Conservation (phyloP, 768 basidiomycete genomes). For the Suillus weaverae region DNA sequence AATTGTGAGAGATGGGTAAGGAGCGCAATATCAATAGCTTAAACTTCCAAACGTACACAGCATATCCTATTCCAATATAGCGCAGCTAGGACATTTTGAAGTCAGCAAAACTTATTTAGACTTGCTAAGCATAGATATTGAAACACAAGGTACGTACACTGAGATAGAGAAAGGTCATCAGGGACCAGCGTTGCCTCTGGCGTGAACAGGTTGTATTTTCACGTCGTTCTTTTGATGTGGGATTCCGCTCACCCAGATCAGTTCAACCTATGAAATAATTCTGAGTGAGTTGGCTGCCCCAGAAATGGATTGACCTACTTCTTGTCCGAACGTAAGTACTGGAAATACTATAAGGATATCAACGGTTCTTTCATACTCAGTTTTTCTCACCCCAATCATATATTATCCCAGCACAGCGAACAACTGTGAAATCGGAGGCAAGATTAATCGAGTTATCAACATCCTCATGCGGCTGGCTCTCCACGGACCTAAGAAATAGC, state of each 20-base stretch:
- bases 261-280: background rate
- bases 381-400: too few species aligned
- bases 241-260: background rate
- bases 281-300: background rate
- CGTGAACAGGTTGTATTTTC: background rate
- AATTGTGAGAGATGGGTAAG: background rate
- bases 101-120: background rate
- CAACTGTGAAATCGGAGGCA: background rate
- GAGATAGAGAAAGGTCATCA: background rate
- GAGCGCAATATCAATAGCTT: background rate
- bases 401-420: background rate
- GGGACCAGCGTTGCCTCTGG: background rate
- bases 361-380: too few species aligned
- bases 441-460: background rate
- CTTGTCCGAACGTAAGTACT: too few species aligned
- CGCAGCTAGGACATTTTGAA: background rate
- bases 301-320: background rate
- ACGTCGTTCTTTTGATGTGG: background rate
- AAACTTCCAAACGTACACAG: too few species aligned
- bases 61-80: background rate
- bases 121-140: too few species aligned
- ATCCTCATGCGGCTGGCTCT: background rate
- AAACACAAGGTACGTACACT: background rate
- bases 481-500: background rate
- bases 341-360: too few species aligned